Evolutionary conservation across 139 green algal species (phyloP).

Genomic region (Auxenochlorella protothecoides): DNA sequence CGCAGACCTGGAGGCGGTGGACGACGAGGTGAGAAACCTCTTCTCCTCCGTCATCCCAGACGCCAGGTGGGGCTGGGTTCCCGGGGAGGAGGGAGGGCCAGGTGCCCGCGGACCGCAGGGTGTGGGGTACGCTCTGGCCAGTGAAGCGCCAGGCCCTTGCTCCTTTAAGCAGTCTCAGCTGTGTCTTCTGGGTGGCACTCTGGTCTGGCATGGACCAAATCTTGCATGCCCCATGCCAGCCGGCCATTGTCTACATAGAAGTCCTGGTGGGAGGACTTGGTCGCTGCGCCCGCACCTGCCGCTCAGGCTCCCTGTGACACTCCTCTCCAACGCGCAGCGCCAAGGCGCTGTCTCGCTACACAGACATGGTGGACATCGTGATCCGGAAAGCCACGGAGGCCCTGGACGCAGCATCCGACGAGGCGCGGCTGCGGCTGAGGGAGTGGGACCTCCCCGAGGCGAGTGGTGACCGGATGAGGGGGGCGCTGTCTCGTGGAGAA

Average conservation of each 20-base stretch:
- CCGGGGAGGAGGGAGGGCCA: neutral
- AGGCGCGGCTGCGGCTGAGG: constrained; percentile 58
- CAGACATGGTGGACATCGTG: constrained; percentile 74
- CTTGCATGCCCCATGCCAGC: no score
- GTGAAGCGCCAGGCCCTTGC: no score
- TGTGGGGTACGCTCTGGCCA: no score
- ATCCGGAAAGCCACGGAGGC: constrained; percentile 44
- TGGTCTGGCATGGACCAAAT: no score
- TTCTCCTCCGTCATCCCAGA: constrained; percentile 69
- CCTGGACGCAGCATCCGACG: constrained; percentile 68
- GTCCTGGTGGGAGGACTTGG: no score
- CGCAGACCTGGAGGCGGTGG: constrained; percentile 17
- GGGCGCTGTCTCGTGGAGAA: no score
- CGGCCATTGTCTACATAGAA: no score
- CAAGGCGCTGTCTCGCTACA: constrained; percentile 71
- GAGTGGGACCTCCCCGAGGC: constrained; percentile 58
- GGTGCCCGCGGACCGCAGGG: no score
- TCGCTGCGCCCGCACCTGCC: no score
- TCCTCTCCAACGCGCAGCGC: constrained; percentile 31
- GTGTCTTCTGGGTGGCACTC: no score
- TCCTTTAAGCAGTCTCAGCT: no score
- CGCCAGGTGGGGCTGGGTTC: constrained; percentile 28
- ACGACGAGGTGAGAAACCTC: constrained; percentile 25
- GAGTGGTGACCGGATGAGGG: neutral
- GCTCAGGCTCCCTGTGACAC: neutral